These are phyloP conservation scores for Beauveria rudraprayagi DNA, from an alignment of 2,329 filamentous ascomycete genomes.

Conservation along the genomic window DNA sequence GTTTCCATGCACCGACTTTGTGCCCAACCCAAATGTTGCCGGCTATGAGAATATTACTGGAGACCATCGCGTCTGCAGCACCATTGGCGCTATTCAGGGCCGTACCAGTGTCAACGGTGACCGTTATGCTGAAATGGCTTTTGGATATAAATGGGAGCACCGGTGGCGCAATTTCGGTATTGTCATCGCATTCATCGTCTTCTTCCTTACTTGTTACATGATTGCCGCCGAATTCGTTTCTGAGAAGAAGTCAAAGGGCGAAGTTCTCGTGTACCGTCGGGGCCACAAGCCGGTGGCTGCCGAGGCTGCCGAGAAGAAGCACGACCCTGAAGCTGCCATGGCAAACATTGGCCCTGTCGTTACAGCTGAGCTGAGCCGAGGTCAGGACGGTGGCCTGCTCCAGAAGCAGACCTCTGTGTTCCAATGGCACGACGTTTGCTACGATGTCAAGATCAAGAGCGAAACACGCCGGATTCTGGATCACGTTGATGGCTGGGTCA, in stretches of 20 bases:
- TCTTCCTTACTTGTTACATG: conserved; percentile 56
- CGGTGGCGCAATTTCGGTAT: conserved; percentile 68
- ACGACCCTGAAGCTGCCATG: conserved; percentile 48
- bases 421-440: conserved; percentile 80
- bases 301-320: conserved; percentile 52
- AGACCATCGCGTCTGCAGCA: conserved; percentile 46
- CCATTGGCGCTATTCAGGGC: conserved; percentile 51
- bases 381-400: conserved; percentile 35
- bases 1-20: conserved; percentile 43
- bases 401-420: conserved; percentile 65
- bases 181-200: conserved; percentile 54
- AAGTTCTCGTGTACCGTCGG: conserved; percentile 66
- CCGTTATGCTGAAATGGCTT: conserved; percentile 44
- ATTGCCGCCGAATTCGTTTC: conserved; percentile 58
- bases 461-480: conserved; percentile 70
- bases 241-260: conserved; percentile 64
- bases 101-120: conserved; percentile 46
- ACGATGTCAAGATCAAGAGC: conserved; percentile 67
- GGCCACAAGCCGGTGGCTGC: conserved; percentile 54
- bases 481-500: conserved; percentile 86
- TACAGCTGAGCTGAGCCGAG: conserved; percentile 34
- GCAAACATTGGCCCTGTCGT: conserved; percentile 40
- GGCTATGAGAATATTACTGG: conserved; percentile 28
- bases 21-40: conserved; percentile 32
- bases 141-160: conserved; percentile 49